Conservation (phyloP, 148 eudicot genomes). For the Nepenthes mirabilis region DNA sequence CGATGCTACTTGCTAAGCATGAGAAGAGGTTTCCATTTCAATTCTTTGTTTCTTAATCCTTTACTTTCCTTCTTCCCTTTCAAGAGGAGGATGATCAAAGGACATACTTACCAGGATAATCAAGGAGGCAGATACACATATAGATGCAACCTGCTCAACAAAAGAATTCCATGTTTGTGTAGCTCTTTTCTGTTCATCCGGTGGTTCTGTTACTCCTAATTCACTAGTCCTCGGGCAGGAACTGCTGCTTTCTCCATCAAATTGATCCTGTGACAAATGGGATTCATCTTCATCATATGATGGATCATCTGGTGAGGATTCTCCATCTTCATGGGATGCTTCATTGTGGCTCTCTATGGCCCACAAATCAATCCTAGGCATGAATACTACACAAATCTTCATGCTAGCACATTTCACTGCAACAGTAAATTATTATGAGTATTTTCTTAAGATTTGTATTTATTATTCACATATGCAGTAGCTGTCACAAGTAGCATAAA, state of each 20-base stretch:
- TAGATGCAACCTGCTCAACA: slow-evolving; percentile 67
- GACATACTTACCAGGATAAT: slow-evolving; percentile 57
- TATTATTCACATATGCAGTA: too few species aligned
- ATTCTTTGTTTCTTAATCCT: too few species aligned
- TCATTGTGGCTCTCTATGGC: slow-evolving; percentile 40
- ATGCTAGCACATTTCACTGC: slow-evolving; percentile 78
- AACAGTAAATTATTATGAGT: slow-evolving; percentile 11
- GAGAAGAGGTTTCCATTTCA: too few species aligned
- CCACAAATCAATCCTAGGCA: slow-evolving; percentile 97
- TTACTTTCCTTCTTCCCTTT: too few species aligned
- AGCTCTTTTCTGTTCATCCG: slow-evolving; percentile 21
- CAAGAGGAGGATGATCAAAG: too few species aligned
- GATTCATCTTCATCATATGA: too few species aligned
- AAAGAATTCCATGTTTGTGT: slow-evolving; percentile 75
- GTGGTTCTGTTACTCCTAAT: slow-evolving; percentile 12
- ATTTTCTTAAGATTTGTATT: not conserved
- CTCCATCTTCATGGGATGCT: slow-evolving; percentile 21
- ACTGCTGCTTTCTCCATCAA: slow-evolving; percentile 8
- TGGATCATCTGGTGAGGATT: slow-evolving; percentile 16
- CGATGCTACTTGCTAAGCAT: too few species aligned
- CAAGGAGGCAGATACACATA: slow-evolving; percentile 56
- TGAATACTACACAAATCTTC: slow-evolving; percentile 49
- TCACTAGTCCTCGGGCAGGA: slow-evolving; percentile 4
- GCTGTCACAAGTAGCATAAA: too few species aligned
- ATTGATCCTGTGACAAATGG: too few species aligned